These are phyloP conservation scores for Corymbia citriodora DNA, from an alignment of 441 rosid species.

Conservation along the genomic window DNA sequence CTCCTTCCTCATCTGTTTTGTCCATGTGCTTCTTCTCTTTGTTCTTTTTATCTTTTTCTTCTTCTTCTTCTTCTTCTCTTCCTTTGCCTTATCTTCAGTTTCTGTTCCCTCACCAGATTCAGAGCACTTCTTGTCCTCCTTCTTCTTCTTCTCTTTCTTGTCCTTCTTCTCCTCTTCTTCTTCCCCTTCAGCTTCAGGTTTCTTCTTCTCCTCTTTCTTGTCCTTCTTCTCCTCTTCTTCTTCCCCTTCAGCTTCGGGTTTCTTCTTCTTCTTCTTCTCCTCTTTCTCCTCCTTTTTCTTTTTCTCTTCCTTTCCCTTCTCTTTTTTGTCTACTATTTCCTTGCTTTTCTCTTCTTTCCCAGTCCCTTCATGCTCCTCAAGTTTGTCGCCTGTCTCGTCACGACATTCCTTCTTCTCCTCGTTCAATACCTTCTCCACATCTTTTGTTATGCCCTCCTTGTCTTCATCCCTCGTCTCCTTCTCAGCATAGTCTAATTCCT, in stretches of 20 bases:
- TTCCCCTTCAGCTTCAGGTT: neutral
- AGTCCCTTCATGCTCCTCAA: neutral
- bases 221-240: constrained; percentile 5
- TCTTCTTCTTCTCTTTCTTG: neutral
- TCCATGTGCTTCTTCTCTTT: constrained; percentile 5
- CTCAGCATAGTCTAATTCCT: constrained; percentile 3
- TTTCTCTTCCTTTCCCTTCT: constrained; percentile 2
- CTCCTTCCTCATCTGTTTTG: constrained; percentile 6
- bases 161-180: constrained; percentile 1
- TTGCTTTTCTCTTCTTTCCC: neutral
- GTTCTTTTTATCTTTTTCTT: neutral
- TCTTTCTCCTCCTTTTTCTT: neutral
- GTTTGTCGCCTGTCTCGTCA: neutral
- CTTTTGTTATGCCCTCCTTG: constrained; percentile 2
- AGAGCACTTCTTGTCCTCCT: neutral
- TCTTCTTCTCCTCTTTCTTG: neutral
- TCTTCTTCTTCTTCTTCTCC: neutral
- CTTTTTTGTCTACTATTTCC: neutral
- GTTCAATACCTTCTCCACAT: neutral
- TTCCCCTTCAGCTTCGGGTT: neutral
- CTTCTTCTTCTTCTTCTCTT: neutral
- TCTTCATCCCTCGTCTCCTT: constrained; percentile 4
- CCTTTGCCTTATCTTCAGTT: neutral
- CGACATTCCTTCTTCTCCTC: neutral
- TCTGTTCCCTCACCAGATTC: neutral